These are phyloP conservation scores for Neurospora sp. DNA, from an alignment of 495 filamentous ascomycete species.

Conservation along the genomic window DNA sequence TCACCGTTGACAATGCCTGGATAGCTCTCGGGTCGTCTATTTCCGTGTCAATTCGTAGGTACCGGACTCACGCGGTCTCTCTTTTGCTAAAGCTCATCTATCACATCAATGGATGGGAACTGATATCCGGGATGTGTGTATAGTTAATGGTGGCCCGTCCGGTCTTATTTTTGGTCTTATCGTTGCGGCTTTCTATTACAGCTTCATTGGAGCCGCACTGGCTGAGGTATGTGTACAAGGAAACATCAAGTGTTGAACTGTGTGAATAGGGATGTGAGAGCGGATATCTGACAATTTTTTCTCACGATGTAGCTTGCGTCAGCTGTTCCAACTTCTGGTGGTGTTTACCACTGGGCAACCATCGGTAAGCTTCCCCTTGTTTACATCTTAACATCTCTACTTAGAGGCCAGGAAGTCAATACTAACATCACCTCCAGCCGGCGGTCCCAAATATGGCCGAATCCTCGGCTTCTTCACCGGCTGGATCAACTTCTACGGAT, in stretches of 20 bases:
- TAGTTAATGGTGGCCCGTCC: slow-evolving; percentile 48
- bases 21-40: slow-evolving; percentile 44
- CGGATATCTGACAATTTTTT: not conserved
- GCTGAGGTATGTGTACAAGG: slow-evolving; percentile 25
- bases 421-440: slow-evolving; percentile 21
- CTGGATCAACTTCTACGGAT: slow-evolving; percentile 73
- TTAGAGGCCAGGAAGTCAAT: not conserved
- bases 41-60: slow-evolving; percentile 41
- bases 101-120: not conserved
- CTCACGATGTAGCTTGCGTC: slow-evolving; percentile 52
- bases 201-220: slow-evolving; percentile 34
- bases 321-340: slow-evolving; percentile 67
- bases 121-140: not conserved
- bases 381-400: not conserved
- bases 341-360: slow-evolving; percentile 81
- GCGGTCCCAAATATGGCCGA: slow-evolving; percentile 57
- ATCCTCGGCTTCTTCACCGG: slow-evolving; percentile 68
- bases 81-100: not conserved
- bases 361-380: slow-evolving; percentile 29
- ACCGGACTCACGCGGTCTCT: not conserved
- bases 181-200: slow-evolving; percentile 35
- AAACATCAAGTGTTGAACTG: not conserved
- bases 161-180: slow-evolving; percentile 47
- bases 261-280: not conserved
- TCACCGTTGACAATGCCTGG: slow-evolving; percentile 49